Evolutionary conservation across 345 rosid genomes (phyloP), one percentile per base, ranked within the genome.

Genomic region (Eucalyptus marginata): DNA sequence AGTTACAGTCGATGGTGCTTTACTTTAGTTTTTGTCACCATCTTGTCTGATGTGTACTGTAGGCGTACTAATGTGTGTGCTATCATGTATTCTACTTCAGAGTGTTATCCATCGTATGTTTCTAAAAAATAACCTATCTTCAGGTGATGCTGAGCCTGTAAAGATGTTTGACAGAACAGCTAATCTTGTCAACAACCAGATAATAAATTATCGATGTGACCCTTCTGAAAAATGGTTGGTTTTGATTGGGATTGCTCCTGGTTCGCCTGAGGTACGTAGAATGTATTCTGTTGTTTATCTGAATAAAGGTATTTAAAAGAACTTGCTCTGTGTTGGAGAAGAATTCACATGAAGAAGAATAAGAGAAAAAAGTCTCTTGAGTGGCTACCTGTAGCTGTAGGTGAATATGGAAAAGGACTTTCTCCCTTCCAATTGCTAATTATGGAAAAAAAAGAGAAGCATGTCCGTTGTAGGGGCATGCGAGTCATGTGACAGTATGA

Each of bases 131-230:
- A 40, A 87, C 68, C 31, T 43, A n/a, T 50, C 43, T 90, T 80
- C 92, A 98, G 99, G 99, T 93, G 99, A 98, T 88, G 94, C 99
- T 87, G 99, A 96, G 89, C 99, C 99, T 89, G 94, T 93, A 58
- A 98, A 98, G 94, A 92, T 97, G 98, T 98, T 98, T 90, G 99
- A 98, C 52, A 96, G 99, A 93, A 95, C 99, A 43, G 97, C 99
- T 87, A 98, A 98, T 92, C 92, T 98, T 93, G 92, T 90, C 76
- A 98, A 93, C 94, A 98, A 96, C 93, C 99, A 98, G 94, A 96
- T 98, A 87, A 98, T 98, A 68, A 98, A 98, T 92, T 98, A 98
- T 87, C 94, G 94, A 89, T 98, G 99, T 91, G 99, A 97, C 88
- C 97, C 98, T 86, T 90, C 96, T 10, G 99, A 96, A 93, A 98